A percentile compares a stretch with the other conserved stretches of the same genome.
These are phyloP conservation scores for Hyaloscypha bicolor DNA, from an alignment of 495 filamentous ascomycete genomes.

Conservation along the genomic window DNA sequence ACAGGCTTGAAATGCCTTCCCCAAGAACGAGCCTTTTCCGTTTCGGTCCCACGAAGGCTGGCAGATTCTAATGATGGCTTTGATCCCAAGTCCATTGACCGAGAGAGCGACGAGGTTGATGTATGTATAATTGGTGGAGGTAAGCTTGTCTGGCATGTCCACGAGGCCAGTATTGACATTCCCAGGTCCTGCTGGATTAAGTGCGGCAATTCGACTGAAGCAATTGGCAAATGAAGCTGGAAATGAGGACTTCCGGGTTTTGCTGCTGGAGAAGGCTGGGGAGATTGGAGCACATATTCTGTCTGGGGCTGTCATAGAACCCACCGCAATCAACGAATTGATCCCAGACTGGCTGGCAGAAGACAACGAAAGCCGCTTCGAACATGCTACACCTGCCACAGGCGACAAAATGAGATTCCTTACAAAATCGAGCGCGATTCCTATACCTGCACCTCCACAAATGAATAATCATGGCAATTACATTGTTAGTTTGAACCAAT, in stretches of 20 bases:
- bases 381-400: constrained; percentile 78
- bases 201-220: constrained; percentile 91
- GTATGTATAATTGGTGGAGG: constrained; percentile 96
- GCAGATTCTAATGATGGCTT: constrained; percentile 65
- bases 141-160: constrained; percentile 36
- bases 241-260: constrained; percentile 91
- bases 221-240: constrained; percentile 95
- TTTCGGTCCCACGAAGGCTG: constrained; percentile 47
- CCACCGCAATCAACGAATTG: constrained; percentile 84
- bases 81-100: constrained; percentile 72
- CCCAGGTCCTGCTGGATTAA: constrained; percentile 82
- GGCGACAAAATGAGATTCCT: constrained; percentile 92
- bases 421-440: constrained; percentile 77
- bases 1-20: constrained; percentile 3
- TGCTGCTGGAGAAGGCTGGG: constrained; percentile 93
- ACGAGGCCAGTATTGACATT: constrained; percentile 10
- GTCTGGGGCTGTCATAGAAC: constrained; percentile 94
- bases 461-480: constrained; percentile 99
- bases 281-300: constrained; percentile 95
- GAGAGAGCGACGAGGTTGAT: constrained; percentile 92
- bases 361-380: constrained; percentile 82
- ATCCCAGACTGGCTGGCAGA: constrained; percentile 92
- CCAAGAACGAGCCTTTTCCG: constrained; percentile 46
- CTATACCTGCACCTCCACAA: constrained; percentile 87
- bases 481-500: constrained; percentile 92